Base-by-base conservation (phyloP, 257 asterid genomes). In the Henckelia pumila region DNA sequence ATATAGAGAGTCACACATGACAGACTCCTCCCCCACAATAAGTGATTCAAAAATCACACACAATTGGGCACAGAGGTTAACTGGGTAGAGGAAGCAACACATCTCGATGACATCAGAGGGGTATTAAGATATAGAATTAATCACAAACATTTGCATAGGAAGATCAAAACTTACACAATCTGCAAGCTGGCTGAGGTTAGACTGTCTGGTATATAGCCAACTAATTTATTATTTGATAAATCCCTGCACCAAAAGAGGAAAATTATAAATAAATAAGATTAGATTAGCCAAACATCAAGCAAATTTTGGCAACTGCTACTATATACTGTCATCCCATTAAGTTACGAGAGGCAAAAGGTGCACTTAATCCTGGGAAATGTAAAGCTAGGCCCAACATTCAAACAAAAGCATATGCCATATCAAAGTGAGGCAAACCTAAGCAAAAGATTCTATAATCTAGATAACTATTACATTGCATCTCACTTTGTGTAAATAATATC, bases 181-280 rank as follows among this genome's bases (percentile, higher is more conserved):
- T 88, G 98, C 86, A 94, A 74, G 64, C 77, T 79, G 32, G 99
- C 77, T 28, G 93, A 82, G 59, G 89, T 78, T 73, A 94, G 86
- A 75, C 85, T 77, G 57, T 87, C 95, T 40, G 99, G 96, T 85
- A 94, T 84, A 55, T 78, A 70, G 30, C 99, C 99, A 2, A 85
- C 76, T 8, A 94, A 70, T 78, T 81, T 89, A 80, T 94, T 94
- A 29, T 83, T 77, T 52, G 98, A 88, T 70, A 91, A 82, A 70
- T 94, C 99, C 88, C 99, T 94, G 89, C 81, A 84, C 62, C 63
- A 67, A 61, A 44, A 14, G 52, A 44, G 19, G 49, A 37, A 44
- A 14, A 66, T 30, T 50, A 2, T 37, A 24, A 20, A 33, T 40
- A 69, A 44, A 44, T 10, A 44, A 13, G 14, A 44, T 44, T 44